phyloP scores from a whole-genome alignment of 148 eudicot species.

The Amaranthus hypochondriacus region DNA sequence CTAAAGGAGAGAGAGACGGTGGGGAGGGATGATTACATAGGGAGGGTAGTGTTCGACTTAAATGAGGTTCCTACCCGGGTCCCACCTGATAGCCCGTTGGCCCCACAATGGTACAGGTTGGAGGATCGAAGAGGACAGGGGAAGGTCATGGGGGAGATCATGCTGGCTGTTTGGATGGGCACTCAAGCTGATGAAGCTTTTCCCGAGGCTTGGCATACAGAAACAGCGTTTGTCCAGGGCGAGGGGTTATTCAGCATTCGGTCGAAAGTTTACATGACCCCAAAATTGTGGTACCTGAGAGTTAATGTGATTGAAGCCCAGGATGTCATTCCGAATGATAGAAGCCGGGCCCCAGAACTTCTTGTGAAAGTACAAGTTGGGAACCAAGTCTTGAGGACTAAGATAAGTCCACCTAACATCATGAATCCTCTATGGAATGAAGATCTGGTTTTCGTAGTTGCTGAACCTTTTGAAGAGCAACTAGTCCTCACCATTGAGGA shows the following conservation, averaged over 20 bases:
- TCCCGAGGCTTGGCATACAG: conserved; percentile 72
- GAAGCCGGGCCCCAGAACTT: conserved; percentile 46
- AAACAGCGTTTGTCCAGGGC: conserved; percentile 55
- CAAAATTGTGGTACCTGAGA: conserved; percentile 70
- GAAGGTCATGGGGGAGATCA: conserved; percentile 52
- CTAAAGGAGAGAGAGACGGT: conserved; percentile 59
- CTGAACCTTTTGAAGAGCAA: conserved; percentile 77
- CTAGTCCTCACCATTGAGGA: conserved; percentile 52
- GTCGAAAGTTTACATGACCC: conserved; percentile 71
- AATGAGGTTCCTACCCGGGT: conserved; percentile 66
- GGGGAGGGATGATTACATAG: conserved; percentile 60
- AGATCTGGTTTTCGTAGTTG: conserved; percentile 60
- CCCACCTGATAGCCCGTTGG: conserved; percentile 76
- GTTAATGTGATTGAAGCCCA: conserved; percentile 76
- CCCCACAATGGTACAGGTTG: conserved; percentile 71
- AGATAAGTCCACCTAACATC: conserved; percentile 33
- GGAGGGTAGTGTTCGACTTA: conserved; percentile 58
- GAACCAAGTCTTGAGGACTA: conserved; percentile 52
- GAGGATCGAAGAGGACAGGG: conserved; percentile 54
- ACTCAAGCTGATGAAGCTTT: conserved; percentile 84
- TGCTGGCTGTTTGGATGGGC: conserved; percentile 83
- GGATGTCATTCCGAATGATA: conserved; percentile 55
- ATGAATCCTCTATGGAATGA: conserved; percentile 66
- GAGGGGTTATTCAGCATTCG: conserved; percentile 54
- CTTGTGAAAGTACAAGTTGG: conserved; percentile 61